Evolutionary conservation across 768 basidiomycete genomes (phyloP), one percentile per base, ranked within the genome.

Genomic region (Panaeolus papilionaceus): DNA sequence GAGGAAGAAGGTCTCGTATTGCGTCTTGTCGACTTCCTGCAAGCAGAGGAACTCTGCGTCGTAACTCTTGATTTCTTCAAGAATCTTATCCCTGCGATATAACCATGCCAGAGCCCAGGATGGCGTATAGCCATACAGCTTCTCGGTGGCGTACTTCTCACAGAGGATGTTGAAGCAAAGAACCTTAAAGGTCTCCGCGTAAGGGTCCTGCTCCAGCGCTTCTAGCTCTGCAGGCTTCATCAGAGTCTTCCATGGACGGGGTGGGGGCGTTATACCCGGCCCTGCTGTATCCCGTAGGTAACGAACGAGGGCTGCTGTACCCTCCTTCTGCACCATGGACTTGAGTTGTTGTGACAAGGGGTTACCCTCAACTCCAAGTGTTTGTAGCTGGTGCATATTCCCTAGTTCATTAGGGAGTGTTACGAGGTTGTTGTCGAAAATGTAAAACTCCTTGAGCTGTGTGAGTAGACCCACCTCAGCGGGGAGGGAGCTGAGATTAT

Each of bases 81-180:
- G 75, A 70, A 99, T 95, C 67, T 92, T 81, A 64, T 94, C 92
- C 79, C 93, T 95, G 68, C 98, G 88, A 75, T 96, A 98, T 54
- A 92, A 88, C 98, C 98, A 99, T n/a, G 88, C 83, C 44, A 99
- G 83, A 0, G 98, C 98, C 97, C 98, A 99, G 0, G 90, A 85
- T 1, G 98, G 98, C 0, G 98, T 99, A 79, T 99, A 99, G 1
- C 95, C 95, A 76, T 99, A 99, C 77, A 96, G 79, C 70, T 88
- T 84, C 72, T 92, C 88, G 38, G 96, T 96, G 14, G 98, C 98
- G 72, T 88, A 92, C 75, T 89, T 88, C 75, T 97, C 94, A 78
- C 94, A 96, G 11, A 99, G 88, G 69, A 99, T 96, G 79, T 99
- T 99, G 85, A 95, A 98, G 76, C 87, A 92, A 18, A 98, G 81